These are phyloP conservation scores for Russula sp. DNA, from an alignment of 768 basidiomycete genomes.

Conservation along the genomic window DNA sequence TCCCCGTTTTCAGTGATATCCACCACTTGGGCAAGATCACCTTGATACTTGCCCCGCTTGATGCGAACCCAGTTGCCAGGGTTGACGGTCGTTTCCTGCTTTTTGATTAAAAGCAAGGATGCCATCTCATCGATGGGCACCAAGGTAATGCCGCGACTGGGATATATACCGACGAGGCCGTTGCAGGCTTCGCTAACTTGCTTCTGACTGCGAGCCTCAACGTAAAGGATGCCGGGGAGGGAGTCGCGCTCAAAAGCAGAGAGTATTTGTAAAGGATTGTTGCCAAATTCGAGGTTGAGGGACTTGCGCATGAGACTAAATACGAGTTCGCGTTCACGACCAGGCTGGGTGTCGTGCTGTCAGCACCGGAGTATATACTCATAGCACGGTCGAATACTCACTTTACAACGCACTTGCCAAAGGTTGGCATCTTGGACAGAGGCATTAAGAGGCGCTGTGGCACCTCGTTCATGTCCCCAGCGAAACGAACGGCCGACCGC, in stretches of 20 bases:
- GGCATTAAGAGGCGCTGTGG: slow-evolving; percentile 93
- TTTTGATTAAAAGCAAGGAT: slow-evolving; percentile 91
- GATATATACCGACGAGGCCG: slow-evolving; percentile 92
- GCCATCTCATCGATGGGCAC: slow-evolving; percentile 99
- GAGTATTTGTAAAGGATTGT: slow-evolving; percentile 76
- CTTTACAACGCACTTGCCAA: slow-evolving; percentile 95
- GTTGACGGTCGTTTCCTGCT: slow-evolving; percentile 80
- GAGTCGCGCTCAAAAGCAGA: slow-evolving; percentile 97
- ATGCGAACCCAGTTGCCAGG: slow-evolving; percentile 95
- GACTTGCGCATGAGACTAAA: slow-evolving; percentile 95
- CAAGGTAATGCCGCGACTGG: slow-evolving; percentile 72
- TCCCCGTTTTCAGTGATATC: slow-evolving; percentile 93
- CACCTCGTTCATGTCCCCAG: slow-evolving; percentile 89
- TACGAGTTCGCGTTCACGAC: slow-evolving; percentile 86
- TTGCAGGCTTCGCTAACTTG: slow-evolving; percentile 82
- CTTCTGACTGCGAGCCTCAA: slow-evolving; percentile 86
- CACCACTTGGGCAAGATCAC: slow-evolving; percentile 93
- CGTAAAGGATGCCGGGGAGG: slow-evolving; percentile 91
- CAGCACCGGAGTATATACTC: background rate
- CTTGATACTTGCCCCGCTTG: slow-evolving; percentile 87
- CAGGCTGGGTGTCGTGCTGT: slow-evolving; percentile 56
- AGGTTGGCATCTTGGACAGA: slow-evolving; percentile 92
- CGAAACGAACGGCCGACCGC: slow-evolving; percentile 68
- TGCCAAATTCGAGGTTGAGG: slow-evolving; percentile 75
- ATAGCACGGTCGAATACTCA: slow-evolving; percentile 36